Base-by-base conservation (phyloP, 108 stramenopile species). In the Stephanodiscus triporus region DNA sequence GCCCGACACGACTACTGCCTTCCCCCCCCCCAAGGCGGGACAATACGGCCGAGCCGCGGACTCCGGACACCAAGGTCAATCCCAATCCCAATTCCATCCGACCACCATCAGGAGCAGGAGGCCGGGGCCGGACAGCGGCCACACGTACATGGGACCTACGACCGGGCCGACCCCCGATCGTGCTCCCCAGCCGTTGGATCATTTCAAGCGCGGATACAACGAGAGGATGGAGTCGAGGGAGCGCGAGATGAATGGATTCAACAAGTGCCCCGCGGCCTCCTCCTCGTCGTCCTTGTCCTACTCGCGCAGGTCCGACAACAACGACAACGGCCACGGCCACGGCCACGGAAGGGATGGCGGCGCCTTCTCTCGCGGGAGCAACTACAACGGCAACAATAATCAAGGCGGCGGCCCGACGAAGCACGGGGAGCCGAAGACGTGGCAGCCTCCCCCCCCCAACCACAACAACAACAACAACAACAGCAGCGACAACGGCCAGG, bases 131-230 rank as follows among this genome's bases (percentile, higher is more conserved):
- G 89, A 90, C 72, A 77, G 86, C 49, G 87, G 89, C 11, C 62
- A 82, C 49, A 70, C 73, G 22, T 87, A 84, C 80, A 79, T 86
- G 63, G 84, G 86, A 14, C 50, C 57, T 24, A 43, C 70, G 14
- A 82, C 56, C 37, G 47, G 24, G 4, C 72, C 75, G 17, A 72
- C 81, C 58, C 53, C 53, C 22, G 68, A 85, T 49, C 40, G 66
- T 9, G 89, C 90, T 29, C 91, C 93, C n/a, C 81, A 87, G 49
- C 68, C 85, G 24, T 48, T 90, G 23, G 93, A 94, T 77, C 91
- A 91, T 58, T 94, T 89, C 87, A 90, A 90, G 71, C 84, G 93
- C 26, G 93, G 93, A 2, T 89, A 91, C 63, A 78, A 56, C 10
- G 93, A 94, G 75, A 80, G 93, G 24, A 77, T 86, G 56, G 74